Conservation (phyloP, 2,329 filamentous ascomycete genomes). For the Aulographum hederae region DNA sequence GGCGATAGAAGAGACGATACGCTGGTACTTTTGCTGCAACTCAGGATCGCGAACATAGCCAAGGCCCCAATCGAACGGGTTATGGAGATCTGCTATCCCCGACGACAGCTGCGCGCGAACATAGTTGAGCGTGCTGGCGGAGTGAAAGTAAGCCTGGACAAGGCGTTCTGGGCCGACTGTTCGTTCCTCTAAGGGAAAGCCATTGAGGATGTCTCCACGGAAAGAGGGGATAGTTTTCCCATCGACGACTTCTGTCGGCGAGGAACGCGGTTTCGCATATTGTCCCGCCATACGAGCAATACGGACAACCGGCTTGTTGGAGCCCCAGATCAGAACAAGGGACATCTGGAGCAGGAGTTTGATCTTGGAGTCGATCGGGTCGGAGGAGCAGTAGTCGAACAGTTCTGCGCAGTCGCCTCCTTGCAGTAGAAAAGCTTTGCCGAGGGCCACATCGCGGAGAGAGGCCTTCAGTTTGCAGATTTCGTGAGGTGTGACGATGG, state of each 20-base stretch:
- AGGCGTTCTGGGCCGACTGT: slow-evolving; percentile 68
- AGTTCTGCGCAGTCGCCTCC: slow-evolving; percentile 95
- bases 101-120: slow-evolving; percentile 67
- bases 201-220: slow-evolving; percentile 89
- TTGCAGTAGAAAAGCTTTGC: slow-evolving; percentile 85
- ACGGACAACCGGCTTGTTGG: slow-evolving; percentile 66
- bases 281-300: slow-evolving; percentile 95
- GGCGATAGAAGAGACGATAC: slow-evolving; percentile 69
- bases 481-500: slow-evolving; percentile 62
- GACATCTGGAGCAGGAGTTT: slow-evolving; percentile 96
- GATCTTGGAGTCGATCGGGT: slow-evolving; percentile 86
- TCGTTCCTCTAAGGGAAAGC: slow-evolving; percentile 58
- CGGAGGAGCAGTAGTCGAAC: slow-evolving; percentile 86
- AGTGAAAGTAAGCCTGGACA: slow-evolving; percentile 88
- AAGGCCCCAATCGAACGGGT: slow-evolving; percentile 84
- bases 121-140: slow-evolving; percentile 86
- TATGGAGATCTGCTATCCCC: slow-evolving; percentile 84
- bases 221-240: slow-evolving; percentile 76
- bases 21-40: slow-evolving; percentile 70
- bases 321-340: slow-evolving; percentile 81
- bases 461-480: slow-evolving; percentile 64
- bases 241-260: slow-evolving; percentile 64
- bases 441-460: slow-evolving; percentile 70
- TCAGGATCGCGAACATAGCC: slow-evolving; percentile 75
- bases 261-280: slow-evolving; percentile 90